Base-by-base conservation (phyloP, 2,329 filamentous ascomycete species). In the Neofusicoccum parvum region DNA sequence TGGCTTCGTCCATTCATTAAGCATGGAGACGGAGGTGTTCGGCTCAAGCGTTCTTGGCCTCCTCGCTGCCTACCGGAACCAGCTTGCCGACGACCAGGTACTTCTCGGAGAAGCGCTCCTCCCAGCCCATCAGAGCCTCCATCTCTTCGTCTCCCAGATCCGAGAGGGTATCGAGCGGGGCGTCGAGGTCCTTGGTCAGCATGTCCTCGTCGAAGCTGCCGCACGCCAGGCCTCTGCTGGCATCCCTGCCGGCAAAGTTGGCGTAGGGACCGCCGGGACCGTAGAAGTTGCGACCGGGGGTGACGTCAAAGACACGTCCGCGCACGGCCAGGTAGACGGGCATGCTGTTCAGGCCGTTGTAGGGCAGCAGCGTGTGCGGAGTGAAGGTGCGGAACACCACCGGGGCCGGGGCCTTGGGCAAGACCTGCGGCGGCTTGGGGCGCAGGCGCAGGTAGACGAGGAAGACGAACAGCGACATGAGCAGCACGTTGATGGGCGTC, bases 141-240 rank as follows among this genome's bases (percentile, higher is more conserved):
- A 91, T 80, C 83, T 96, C 89, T 66, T 94, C 92, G 1, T 76
- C 78, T 5, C 87, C 88, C 67, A 98, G 79, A 65, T 89, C 92
- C 60, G 87, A 84, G 49, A 97, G 82, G 62, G 84, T 87, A 76
- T 97, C 93, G 68, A 97, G 81, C 50, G 92, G 92, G 0, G 87
- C 94, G 65, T 95, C 87, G 64, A 98, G 80, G 77, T 97, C 91
- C 82, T 94, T 88, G 17, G 95, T 98, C 80, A 98, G 81, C 93
- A 98, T 96, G 6, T 94, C 91, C 82, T 92, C 88, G 76, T 97
- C 95, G 78, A 99, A 98, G 81, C 92, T 96, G 66, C 94, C 92
- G 78, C 87, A 92, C 1, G 95, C 94, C 67, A 99, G 81, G 0
- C 95, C 95, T 62, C 94, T 86, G 69, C 87, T 92, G 20, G 95